Evolutionary conservation across 768 basidiomycete genomes (phyloP).

Genomic region (Dentipellis fragilis): DNA sequence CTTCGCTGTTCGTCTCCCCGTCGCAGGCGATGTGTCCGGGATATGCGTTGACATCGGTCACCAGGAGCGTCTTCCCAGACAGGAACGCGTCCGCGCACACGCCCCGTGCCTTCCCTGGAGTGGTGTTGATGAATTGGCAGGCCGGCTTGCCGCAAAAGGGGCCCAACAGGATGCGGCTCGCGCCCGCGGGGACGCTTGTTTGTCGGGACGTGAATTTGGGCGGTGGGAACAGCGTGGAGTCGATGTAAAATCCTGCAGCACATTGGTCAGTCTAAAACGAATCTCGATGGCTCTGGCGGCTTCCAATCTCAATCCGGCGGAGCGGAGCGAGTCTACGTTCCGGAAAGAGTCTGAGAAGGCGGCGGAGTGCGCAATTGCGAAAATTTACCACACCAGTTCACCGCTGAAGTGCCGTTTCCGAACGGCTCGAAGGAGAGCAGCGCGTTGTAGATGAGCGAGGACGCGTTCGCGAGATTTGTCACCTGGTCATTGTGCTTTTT

Average conservation of each 20-base stretch:
- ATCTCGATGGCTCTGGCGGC: background rate
- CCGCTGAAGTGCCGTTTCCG: conserved; percentile 52
- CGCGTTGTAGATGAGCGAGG: conserved; percentile 72
- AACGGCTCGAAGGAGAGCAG: conserved; percentile 64
- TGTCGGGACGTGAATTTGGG: conserved; percentile 20
- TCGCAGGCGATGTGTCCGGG: conserved; percentile 96
- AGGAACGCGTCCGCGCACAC: conserved; percentile 81
- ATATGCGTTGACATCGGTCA: conserved; percentile 68
- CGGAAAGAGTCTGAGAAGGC: too few relatives aligned
- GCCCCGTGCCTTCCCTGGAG: conserved; percentile 46
- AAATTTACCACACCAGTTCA: conserved; percentile 88
- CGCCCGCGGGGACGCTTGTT: conserved; percentile 6
- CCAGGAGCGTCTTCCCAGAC: conserved; percentile 46
- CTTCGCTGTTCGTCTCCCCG: conserved; percentile 81
- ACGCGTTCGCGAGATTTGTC: conserved; percentile 79
- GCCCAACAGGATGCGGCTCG: conserved; percentile 48
- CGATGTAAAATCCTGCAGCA: conserved; percentile 74
- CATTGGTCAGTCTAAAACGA: background rate
- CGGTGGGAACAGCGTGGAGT: conserved; percentile 50
- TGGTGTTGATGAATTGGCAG: conserved; percentile 68
- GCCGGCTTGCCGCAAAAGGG: conserved; percentile 91
- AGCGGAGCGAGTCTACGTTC: too few relatives aligned
- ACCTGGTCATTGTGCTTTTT: conserved; percentile 34
- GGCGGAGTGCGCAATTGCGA: too few relatives aligned
- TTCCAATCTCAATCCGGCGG: too few relatives aligned